A percentile compares a stretch with the other conserved stretches of the same genome.
Conservation (phyloP, 139 green algal genomes). For the Spirogloea muscicola region DNA sequence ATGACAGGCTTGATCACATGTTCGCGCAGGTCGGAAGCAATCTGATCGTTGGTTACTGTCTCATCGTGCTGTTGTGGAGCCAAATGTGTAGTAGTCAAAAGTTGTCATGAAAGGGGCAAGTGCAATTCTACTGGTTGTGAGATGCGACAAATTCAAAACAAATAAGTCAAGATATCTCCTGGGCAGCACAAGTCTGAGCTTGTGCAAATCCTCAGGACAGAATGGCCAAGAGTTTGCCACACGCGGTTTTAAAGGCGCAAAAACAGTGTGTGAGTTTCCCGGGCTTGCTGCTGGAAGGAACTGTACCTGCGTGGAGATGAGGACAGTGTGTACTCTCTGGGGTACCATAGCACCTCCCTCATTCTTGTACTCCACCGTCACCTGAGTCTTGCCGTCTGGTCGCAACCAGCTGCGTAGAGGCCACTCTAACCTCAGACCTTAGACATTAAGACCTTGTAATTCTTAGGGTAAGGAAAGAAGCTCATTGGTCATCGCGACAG, state of each 20-base stretch:
- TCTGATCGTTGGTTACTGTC: constrained; percentile 95
- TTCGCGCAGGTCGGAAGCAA: constrained; percentile 88
- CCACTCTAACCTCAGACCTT: no score
- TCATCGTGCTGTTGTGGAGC: constrained; percentile 61
- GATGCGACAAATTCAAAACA: constrained; percentile 34
- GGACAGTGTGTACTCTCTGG: constrained; percentile 95
- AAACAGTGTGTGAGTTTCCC: background rate
- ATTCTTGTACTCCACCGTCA: constrained; percentile 98
- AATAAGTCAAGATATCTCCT: background rate
- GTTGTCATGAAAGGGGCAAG: no score
- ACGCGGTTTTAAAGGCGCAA: no score
- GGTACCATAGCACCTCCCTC: constrained; percentile 83
- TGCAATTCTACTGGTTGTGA: no score
- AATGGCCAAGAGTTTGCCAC: no score
- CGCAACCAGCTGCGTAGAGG: constrained; percentile 84
- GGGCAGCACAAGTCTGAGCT: no score
- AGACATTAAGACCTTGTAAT: no score
- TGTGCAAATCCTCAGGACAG: no score
- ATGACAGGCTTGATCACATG: constrained; percentile 99
- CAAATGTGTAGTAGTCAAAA: no score
- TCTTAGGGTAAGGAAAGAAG: no score
- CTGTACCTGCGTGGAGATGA: constrained; percentile 98
- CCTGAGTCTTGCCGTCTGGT: constrained; percentile 99
- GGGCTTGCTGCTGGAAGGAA: constrained; percentile 48
- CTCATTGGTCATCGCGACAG: no score